These are phyloP conservation scores for Chenopodium album DNA, from an alignment of 148 eudicot species.

Conservation along the genomic window DNA sequence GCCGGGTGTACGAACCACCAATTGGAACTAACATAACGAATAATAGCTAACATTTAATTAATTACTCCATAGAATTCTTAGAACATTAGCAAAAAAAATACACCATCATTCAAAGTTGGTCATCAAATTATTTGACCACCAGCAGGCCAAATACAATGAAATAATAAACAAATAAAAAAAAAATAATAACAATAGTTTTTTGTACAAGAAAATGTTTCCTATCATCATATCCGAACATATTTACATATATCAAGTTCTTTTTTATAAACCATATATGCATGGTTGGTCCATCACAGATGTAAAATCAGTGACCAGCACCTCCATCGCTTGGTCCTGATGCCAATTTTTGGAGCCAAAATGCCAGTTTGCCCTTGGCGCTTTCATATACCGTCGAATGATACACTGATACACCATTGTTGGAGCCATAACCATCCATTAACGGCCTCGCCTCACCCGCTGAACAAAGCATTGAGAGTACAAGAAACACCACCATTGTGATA, in stretches of 20 bases:
- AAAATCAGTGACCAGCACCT: conserved; percentile 23
- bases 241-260: background rate
- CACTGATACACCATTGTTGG: background rate
- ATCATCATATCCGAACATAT: background rate
- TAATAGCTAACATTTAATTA: too few species aligned
- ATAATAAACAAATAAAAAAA: background rate
- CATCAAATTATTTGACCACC: too few species aligned
- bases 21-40: too few species aligned
- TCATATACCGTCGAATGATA: background rate
- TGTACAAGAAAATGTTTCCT: background rate
- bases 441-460: conserved; percentile 19
- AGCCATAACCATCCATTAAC: background rate
- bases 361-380: background rate
- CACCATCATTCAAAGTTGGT: too few species aligned
- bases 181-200: background rate
- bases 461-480: conserved; percentile 9
- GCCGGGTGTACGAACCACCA: too few species aligned
- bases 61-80: too few species aligned
- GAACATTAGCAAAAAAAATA: too few species aligned
- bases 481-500: conserved; percentile 8
- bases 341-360: conserved; percentile 18
- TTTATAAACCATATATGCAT: background rate
- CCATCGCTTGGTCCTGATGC: conserved; percentile 27
- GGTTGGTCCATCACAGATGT: too few species aligned
- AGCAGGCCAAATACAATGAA: too few species aligned